phyloP scores from a whole-genome alignment of 1,139 yeast species.

The Debaryomyces fabryi region DNA sequence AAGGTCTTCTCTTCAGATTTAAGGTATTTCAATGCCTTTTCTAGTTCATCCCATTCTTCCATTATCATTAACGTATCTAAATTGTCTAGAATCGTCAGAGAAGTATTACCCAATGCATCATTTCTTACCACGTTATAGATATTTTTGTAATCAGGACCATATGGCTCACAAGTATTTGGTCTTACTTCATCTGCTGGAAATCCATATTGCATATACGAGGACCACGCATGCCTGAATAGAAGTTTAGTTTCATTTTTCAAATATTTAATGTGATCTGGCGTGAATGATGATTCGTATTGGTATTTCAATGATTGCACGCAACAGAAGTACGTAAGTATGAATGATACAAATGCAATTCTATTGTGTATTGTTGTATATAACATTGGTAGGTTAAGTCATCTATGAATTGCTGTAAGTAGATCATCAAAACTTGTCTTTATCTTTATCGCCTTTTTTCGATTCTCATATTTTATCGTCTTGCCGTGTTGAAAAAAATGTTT shows the following conservation, averaged over 20 bases:
- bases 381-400: constrained; percentile 1
- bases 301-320: constrained; percentile 1
- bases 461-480: background rate
- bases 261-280: constrained; percentile 48
- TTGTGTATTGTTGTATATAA: background rate
- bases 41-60: constrained; percentile 62
- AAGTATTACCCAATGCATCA: constrained; percentile 84
- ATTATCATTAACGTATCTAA: constrained; percentile 77
- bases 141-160: constrained; percentile 62
- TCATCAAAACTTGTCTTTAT: background rate
- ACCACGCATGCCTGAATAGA: constrained; percentile 77
- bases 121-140: constrained; percentile 61
- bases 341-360: background rate
- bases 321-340: background rate
- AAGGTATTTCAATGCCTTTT: constrained; percentile 50
- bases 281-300: constrained; percentile 41
- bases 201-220: constrained; percentile 67
- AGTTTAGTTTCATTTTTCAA: constrained; percentile 54
- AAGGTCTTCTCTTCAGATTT: constrained; percentile 33
- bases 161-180: constrained; percentile 72
- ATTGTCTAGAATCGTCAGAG: constrained; percentile 77
- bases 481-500: background rate
- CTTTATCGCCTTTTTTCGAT: background rate
- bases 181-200: constrained; percentile 83
- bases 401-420: background rate